Base-by-base conservation (phyloP, 2,329 filamentous ascomycete genomes). In the Thielaviopsis ethacetica region DNA sequence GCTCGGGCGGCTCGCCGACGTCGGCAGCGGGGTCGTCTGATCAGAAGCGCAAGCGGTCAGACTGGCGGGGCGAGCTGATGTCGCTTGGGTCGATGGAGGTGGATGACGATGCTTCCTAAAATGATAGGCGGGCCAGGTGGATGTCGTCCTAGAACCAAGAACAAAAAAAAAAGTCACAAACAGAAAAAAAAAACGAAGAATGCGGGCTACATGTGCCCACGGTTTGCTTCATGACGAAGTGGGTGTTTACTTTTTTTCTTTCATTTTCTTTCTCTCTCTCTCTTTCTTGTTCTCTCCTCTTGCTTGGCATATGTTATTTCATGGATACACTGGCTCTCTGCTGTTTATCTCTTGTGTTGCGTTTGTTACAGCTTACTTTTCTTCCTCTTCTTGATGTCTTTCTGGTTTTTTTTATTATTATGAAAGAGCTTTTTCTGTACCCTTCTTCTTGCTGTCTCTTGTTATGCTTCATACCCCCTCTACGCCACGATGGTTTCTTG, bases 21-120 rank as follows among this genome's bases (percentile, higher is more conserved):
- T 17, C 38, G 30, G 30, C 30, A 7, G 2, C 38, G 38, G 38
- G 13, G 38, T 44, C 38, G 2, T 59, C 59, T 12, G 59, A 61
- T 22, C 59, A 61, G 49, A 61, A 61, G 56, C 52, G 59, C 10
- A 61, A 61, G 34, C 41, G 59, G 34, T 13, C 59, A 15, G 59
- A 59, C 47, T 61, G 59, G 59, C 54, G 59, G 22, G 56, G 56
- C 4, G 57, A 59, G 19, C n/a, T 59, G 22, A 56, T 58, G 47
- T 44, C 59, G 19, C 26, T 58, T 0, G 59, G 53, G 17, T 49
- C 56, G 10, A 58, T 61, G 53, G 59, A 61, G 13, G 38, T 58
- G 56, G 59, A 61, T 24, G 59, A 53, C 1, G 59, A 59, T 44
- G 55, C 38, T 44, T 2, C 44, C 24, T 60, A 53, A 24, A 13